Base-by-base conservation (phyloP, 192 early-diverging fungal species). In the Coemansia sp. region DNA sequence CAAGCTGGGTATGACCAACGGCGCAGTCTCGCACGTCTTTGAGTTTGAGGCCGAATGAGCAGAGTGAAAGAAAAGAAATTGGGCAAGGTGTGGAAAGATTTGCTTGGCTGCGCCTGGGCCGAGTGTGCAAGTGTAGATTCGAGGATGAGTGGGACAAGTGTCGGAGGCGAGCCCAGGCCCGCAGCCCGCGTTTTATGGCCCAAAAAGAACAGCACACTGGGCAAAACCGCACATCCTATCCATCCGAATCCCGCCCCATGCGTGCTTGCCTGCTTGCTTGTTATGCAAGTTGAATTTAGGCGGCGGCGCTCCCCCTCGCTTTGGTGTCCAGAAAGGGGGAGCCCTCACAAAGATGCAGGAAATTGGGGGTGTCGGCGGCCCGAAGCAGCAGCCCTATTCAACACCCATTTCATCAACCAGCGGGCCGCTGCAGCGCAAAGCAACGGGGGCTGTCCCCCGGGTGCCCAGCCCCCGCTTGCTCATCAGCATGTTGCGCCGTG, bases 141-240 rank as follows among this genome's bases (percentile, higher is more conserved):
- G 41, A n/a, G 14, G 9, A 5, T 5, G 41, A 35, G 51, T 52
- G 51, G 23, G 11, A 52, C 21, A 52, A 19, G 22, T 52, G 23
- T 52, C 23, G 53, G 25, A 29, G 23, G 53, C 26, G 29, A 55
- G 53, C 7, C 53, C 53, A 55, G 53, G 16, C 53, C 53, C 16
- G 53, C 26, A n/a, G 53, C 53, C 53, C 29, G 53, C 53, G 53
- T 55, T 55, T 14, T 53, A 53, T 50, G 22, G 51, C 22, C 51
- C 31, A 35, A 35, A 29, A 35, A 35, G 31, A 35, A 7, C 31
- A 35, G 31, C 31, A 8, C 31, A 35, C 51, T 53, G 51, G 51
- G 21, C 50, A n/a, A 21, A 21, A 10, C 9, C 21, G 50, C 50
- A 52, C 50, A 52, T 52, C 50, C 50, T 17, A 52, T 10, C 21